Evolutionary conservation across 495 filamentous ascomycete genomes (phyloP), one percentile per base, ranked within the genome.

Genomic region (Monascus purpureus): DNA sequence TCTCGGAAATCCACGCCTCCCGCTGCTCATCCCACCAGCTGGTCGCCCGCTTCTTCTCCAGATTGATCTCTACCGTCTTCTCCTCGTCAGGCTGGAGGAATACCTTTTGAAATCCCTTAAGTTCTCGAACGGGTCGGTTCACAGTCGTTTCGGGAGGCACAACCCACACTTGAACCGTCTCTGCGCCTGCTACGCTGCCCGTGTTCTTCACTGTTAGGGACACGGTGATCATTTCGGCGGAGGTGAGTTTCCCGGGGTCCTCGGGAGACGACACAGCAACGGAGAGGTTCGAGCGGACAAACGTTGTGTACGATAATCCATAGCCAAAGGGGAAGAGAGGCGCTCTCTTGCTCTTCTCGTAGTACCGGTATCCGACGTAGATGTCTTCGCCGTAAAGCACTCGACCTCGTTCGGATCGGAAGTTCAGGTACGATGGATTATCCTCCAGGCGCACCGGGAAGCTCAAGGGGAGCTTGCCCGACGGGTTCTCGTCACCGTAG

Each of bases 311-410:
- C 0, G 77, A 82, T 7, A 93, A 69, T 13, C 84, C 84, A 48
- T 88, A 75, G 27, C 84, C 83, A 45, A 93, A 92, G 28, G 77
- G 63, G 57, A 90, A 90, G 0, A 78, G 65, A 0, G 81, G 75
- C 1, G 59, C 53, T 19, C 79, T 59, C 8, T 69, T 57, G n/a
- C 67, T 50, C 28, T 74, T 72, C 48, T 93, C 83, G 57, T 84
- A 93, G 57, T 80, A 80, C 2, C 80, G 63, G 50, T 93, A 92
- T 2, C 83, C 82, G 33, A 93, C 75, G 49, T 79, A 88, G 29
- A 92, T 57, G 37, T 77, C 76, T 52, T 88, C 82, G 28, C 79
- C 77, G 45, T 87, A 87, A 4, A 83, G 58, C 7, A 85, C 80
- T 31, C 75, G 68, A 24, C 71, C 62, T 42, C 82, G 77, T 52